Evolutionary conservation across 73 alveolate species (phyloP), one percentile per base, ranked within the genome.

Genomic region (Paraurostyla sp.): DNA sequence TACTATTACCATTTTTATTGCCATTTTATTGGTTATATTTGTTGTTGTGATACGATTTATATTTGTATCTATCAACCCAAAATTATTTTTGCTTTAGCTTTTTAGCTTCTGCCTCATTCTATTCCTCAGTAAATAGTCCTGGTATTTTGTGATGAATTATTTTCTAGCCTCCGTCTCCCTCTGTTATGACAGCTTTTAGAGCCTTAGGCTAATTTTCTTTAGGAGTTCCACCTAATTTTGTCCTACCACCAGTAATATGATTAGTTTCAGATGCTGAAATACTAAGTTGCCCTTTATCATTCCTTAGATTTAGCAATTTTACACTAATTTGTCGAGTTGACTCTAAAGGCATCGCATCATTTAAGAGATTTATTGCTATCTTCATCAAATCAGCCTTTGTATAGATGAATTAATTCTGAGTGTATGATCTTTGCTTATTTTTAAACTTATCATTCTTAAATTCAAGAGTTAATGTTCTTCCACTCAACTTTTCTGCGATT

Each of bases 281-380:
- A 51, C 88, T 76, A 3, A 76, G 13, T n/a, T 76, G 23, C 6
- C 88, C 88, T 41, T 76, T 46, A 16, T 76, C 88, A 57, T 76
- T 57, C 29, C 42, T 76, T 1, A 89, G 88, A 52, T 89, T 71
- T 15, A 65, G 32, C 69, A 83, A 65, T 56, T 69, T 65, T 20
- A 83, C 65, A 63, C 85, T 48, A n/a, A 83, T 83, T 27, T 59
- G 68, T 42, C 92, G 22, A 25, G 60, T 43, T 11, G 92, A 85
- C 27, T 62, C 92, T 0, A 83, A 46, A 16, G 92, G 92, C 92
- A 76, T 65, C 4, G 52, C 83, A 60, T 41, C 60, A 25, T 83
- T 25, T 30, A 83, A 43, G 22, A 83, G 54, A 25, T 42, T 63
- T 18, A 63, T 13, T 23, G 85, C 71, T 25, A 59, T 48, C 33